Conservation (phyloP, 1,139 yeast species). For the Suhomyces terraborum region DNA sequence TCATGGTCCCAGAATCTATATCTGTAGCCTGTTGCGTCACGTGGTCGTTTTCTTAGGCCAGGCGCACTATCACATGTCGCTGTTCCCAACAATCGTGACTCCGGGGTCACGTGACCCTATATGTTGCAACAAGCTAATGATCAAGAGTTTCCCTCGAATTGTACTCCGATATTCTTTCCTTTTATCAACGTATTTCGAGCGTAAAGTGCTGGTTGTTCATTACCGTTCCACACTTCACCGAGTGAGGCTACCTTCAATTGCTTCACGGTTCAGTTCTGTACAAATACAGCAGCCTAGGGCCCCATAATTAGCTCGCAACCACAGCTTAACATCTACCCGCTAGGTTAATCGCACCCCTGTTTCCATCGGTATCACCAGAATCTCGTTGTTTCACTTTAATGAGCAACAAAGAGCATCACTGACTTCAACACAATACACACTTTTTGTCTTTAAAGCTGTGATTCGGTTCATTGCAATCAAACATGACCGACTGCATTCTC, state of each 20-base stretch:
- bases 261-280: neutral
- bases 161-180: neutral
- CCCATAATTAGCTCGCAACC: no score
- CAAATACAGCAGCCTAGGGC: no score
- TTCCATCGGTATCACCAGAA: neutral
- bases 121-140: neutral
- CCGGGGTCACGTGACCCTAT: neutral
- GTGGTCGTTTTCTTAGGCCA: neutral
- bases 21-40: neutral
- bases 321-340: no score
- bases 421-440: no score
- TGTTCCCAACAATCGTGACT: neutral
- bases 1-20: no score
- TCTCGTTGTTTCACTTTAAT: no score
- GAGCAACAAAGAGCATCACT: no score
- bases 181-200: neutral
- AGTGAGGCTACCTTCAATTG: no score
- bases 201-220: neutral
- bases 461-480: neutral
- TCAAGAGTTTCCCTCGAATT: no score
- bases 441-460: no score
- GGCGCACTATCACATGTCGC: neutral
- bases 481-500: slow-evolving; percentile 25
- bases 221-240: neutral
- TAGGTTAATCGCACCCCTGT: neutral